These are phyloP conservation scores for Cryptococcus floricola DNA, from an alignment of 1,284 basidiomycete genomes.

Conservation along the genomic window DNA sequence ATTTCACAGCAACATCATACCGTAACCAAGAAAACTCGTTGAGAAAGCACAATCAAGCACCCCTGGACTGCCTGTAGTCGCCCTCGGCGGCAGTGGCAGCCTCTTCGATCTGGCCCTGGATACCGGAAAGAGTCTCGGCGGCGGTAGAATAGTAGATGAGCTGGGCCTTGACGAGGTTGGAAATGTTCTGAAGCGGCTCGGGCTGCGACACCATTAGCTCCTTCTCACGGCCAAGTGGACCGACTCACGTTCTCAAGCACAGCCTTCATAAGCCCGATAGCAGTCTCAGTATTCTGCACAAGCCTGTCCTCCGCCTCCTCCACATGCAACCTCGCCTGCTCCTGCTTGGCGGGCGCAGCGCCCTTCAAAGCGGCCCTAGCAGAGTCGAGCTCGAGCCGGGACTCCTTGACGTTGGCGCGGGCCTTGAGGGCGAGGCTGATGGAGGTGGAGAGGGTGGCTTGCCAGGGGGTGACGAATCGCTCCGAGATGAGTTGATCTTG, in stretches of 20 bases:
- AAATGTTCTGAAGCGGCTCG: constrained; percentile 89
- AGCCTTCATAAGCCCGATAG: constrained; percentile 96
- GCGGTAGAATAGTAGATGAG: constrained; percentile 78
- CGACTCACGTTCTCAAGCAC: constrained; percentile 84
- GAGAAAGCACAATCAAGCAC: constrained; percentile 26
- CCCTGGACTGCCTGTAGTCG: constrained; percentile 68
- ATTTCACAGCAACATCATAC: not conserved
- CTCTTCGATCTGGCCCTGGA: constrained; percentile 87
- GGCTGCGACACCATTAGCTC: constrained; percentile 56
- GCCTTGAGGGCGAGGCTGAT: constrained; percentile 87
- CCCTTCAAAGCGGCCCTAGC: constrained; percentile 67
- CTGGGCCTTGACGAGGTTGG: constrained; percentile 86
- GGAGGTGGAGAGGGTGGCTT: constrained; percentile 72
- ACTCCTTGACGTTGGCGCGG: constrained; percentile 76
- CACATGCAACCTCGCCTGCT: constrained; percentile 77
- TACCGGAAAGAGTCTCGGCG: constrained; percentile 73
- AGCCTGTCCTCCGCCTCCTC: constrained; percentile 95
- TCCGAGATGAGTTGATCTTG: constrained; percentile 74
- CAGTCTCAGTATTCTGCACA: constrained; percentile 95
- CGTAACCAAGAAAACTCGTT: not conserved
- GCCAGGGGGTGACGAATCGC: constrained; percentile 82
- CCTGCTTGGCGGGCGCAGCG: constrained; percentile 68
- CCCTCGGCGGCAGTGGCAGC: constrained; percentile 83
- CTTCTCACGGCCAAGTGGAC: not conserved
- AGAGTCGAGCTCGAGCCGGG: constrained; percentile 71